These are phyloP conservation scores for Ustanciosporium gigantosporum DNA, from an alignment of 1,284 basidiomycete species.

Conservation along the genomic window DNA sequence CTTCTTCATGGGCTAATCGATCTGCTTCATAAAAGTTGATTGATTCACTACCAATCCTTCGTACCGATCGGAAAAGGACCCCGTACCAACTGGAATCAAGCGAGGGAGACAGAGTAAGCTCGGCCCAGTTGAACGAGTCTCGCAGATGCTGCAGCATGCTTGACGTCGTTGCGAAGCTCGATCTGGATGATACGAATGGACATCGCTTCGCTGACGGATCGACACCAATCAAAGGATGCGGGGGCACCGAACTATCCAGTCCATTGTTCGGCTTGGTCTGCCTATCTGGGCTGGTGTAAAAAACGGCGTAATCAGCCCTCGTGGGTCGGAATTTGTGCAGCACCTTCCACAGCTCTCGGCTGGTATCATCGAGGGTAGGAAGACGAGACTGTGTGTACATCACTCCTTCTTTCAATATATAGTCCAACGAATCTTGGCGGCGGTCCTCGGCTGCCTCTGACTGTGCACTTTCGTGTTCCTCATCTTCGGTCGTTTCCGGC, in stretches of 20 bases:
- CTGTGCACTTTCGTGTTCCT: no score
- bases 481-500: conserved; percentile 1
- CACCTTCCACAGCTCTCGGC: conserved; percentile 34
- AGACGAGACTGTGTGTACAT: conserved; percentile 43
- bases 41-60: conserved; percentile 27
- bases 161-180: neutral
- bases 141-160: conserved; percentile 9
- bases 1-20: conserved; percentile 50
- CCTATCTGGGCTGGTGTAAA: no score
- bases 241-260: neutral
- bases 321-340: conserved; percentile 42
- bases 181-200: no score
- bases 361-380: conserved; percentile 30
- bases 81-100: conserved; percentile 47
- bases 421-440: no score
- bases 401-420: conserved; percentile 6
- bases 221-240: neutral
- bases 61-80: conserved; percentile 47
- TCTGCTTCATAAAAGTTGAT: conserved; percentile 47
- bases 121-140: conserved; percentile 46
- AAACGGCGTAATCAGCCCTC: conserved; percentile 37
- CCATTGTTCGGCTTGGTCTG: no score
- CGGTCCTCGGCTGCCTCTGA: no score
- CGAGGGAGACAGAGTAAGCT: conserved; percentile 13
- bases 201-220: neutral